Percentiles rank a stretch among this genome's conserved stretches.
Evolutionary conservation across 345 rosid species (phyloP).

Genomic region (Streptanthus diversifolius): DNA sequence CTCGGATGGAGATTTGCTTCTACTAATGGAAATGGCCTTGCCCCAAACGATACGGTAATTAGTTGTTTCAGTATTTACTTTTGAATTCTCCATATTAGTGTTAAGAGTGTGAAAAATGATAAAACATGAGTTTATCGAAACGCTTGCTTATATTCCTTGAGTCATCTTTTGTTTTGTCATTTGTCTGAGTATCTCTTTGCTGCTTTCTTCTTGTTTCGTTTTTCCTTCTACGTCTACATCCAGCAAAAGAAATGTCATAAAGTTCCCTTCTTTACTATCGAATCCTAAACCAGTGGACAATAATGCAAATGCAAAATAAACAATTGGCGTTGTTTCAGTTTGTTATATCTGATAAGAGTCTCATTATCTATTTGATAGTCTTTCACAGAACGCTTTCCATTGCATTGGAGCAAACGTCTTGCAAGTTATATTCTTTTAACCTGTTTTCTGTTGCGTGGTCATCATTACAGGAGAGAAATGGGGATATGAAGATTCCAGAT

Average conservation of each 20-base stretch:
- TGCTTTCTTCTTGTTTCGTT: neutral
- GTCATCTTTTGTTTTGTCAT: neutral
- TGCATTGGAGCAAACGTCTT: neutral
- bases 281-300: neutral
- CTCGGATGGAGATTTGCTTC: constrained; percentile 82
- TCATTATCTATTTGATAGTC: too few relatives aligned
- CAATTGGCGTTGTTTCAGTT: too few relatives aligned
- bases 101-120: neutral
- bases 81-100: neutral
- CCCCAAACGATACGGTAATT: constrained; percentile 62
- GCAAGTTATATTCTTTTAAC: constrained; percentile 4
- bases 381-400: too few relatives aligned
- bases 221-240: neutral
- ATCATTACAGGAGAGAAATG: constrained; percentile 74
- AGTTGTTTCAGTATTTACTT: neutral
- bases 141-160: neutral
- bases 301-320: neutral
- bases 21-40: constrained; percentile 70
- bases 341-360: neutral
- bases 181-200: neutral
- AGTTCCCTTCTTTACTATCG: neutral
- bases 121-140: neutral
- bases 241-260: neutral
- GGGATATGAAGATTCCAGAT: constrained; percentile 73
- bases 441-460: constrained; percentile 14